Percentiles rank a stretch among this genome's conserved stretches.
Conservation (phyloP, 805 yeast genomes). For the Brettanomyces custersianus region DNA sequence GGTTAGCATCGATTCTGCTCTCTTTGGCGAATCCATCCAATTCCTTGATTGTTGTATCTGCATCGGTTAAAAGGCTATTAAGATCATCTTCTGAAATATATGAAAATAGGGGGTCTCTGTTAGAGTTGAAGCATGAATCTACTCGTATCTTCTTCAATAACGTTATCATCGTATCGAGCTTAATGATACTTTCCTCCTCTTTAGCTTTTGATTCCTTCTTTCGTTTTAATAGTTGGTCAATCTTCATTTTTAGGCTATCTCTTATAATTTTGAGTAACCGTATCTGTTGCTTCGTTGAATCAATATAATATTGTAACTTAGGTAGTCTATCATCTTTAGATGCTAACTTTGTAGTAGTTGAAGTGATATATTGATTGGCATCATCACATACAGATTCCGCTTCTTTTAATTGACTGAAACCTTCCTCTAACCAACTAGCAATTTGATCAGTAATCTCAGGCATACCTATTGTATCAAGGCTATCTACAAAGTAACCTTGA, state of each 20-base stretch:
- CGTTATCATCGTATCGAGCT: slow-evolving; percentile 25
- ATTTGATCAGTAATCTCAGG: not conserved
- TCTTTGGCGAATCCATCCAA: slow-evolving; percentile 21
- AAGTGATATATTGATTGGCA: slow-evolving; percentile 34
- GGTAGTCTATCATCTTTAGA: slow-evolving; percentile 33
- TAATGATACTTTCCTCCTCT: slow-evolving; percentile 22
- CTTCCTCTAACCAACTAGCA: slow-evolving; percentile 32
- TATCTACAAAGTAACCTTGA: no score
- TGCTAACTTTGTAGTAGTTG: slow-evolving; percentile 28
- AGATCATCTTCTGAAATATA: slow-evolving; percentile 37
- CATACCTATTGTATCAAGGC: not conserved
- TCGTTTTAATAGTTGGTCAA: slow-evolving; percentile 16
- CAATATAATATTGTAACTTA: slow-evolving; percentile 33
- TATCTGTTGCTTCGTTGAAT: slow-evolving; percentile 40
- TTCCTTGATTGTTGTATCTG: slow-evolving; percentile 21
- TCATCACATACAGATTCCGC: slow-evolving; percentile 45
- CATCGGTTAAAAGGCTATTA: slow-evolving; percentile 24
- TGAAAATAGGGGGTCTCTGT: slow-evolving; percentile 28
- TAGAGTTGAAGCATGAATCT: slow-evolving; percentile 23
- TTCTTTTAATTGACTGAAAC: slow-evolving; percentile 35
- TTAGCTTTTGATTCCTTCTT: slow-evolving; percentile 14
- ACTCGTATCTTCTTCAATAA: slow-evolving; percentile 28
- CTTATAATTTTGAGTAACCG: slow-evolving; percentile 28
- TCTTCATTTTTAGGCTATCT: slow-evolving; percentile 22
- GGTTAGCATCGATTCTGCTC: slow-evolving; percentile 20